Base-by-base conservation (phyloP, 192 early-diverging fungal species). In the Coemansia brasiliensis region DNA sequence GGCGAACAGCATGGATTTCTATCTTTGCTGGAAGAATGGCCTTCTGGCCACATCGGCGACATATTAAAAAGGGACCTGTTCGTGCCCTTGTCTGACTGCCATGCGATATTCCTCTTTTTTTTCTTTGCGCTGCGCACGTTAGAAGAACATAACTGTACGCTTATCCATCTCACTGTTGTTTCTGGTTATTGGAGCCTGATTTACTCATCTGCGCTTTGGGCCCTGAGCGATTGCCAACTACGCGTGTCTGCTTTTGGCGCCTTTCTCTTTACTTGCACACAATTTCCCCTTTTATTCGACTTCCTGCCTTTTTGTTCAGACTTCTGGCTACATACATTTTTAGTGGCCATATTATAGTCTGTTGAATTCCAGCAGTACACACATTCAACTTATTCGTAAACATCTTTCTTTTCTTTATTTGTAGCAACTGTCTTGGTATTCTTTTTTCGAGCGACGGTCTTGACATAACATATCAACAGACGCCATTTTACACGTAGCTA, bases 1-100 rank as follows among this genome's bases (percentile, higher is more conserved):
- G 44, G 44, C 44, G 44, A 20, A 10, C 44, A 46, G 44, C 44
- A 15, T 46, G 32, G 6, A 46, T 22, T 46, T 46, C 24, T 46
- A 46, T 46, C 44, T 17, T 13, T 46, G 44, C 15, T 46, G 20
- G 44, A 24, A 46, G 18, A 46, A 46, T 46, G 44, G 44, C 20
- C 18, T 20, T 18, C 3, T 15, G 18, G 44, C 20, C 44, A 24
- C 44, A 46, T 24, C 44, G 44, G 44, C 44, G 21, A 13, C 44
- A 46, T 46, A 46, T 46, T 46, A 46, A 46, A 46, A 46, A 24
- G 24, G 44, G 44, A 46, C 44, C 44, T 46, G 44, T 24, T 46
- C 44, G 44, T 24, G 13, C 44, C 44, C 44, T 46, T 35, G 32
- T 35, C 44, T 46, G 5, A 24, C 15, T 46, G 41, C 44, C 44